phyloP scores from a whole-genome alignment of 1,284 basidiomycete species.

The Stygiomarasmius scandens region DNA sequence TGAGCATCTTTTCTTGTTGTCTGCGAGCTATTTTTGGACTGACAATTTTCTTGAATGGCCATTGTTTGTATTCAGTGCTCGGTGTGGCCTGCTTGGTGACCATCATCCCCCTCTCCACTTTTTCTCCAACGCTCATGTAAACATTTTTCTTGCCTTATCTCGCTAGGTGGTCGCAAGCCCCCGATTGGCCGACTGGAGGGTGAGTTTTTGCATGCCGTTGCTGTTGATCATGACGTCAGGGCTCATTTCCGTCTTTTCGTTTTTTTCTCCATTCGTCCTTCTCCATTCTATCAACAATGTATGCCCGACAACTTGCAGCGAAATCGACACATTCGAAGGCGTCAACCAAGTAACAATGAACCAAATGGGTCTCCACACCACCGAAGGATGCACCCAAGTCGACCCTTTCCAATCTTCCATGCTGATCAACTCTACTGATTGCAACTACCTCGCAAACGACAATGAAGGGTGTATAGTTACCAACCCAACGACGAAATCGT shows the following conservation, averaged over 20 bases:
- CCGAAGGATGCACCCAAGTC: slow-evolving; percentile 58
- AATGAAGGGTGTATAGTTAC: slow-evolving; percentile 68
- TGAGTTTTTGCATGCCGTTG: slow-evolving; percentile 27
- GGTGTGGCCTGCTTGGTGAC: slow-evolving; percentile 69
- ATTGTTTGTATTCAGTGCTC: slow-evolving; percentile 51
- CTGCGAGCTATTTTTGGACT: background rate
- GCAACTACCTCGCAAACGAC: slow-evolving; percentile 51
- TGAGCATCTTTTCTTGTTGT: slow-evolving; percentile 28
- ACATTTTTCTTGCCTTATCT: background rate
- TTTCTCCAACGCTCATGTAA: background rate
- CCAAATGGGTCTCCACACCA: slow-evolving; percentile 73
- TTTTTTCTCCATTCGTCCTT: too few species aligned
- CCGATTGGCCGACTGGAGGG: slow-evolving; percentile 65
- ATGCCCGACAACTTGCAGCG: slow-evolving; percentile 30
- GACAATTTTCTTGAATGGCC: slow-evolving; percentile 3
- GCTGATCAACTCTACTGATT: slow-evolving; percentile 62
- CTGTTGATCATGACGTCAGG: background rate
- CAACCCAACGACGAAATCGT: slow-evolving; percentile 55
- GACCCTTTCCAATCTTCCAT: slow-evolving; percentile 53
- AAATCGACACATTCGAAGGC: slow-evolving; percentile 80
- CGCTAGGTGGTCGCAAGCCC: slow-evolving; percentile 58
- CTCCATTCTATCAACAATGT: too few species aligned
- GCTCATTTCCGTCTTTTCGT: too few species aligned
- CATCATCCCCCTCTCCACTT: background rate
- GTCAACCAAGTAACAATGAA: slow-evolving; percentile 65